Evolutionary conservation across 768 basidiomycete species (phyloP).

Genomic region (Dacryopinax spathularia): DNA sequence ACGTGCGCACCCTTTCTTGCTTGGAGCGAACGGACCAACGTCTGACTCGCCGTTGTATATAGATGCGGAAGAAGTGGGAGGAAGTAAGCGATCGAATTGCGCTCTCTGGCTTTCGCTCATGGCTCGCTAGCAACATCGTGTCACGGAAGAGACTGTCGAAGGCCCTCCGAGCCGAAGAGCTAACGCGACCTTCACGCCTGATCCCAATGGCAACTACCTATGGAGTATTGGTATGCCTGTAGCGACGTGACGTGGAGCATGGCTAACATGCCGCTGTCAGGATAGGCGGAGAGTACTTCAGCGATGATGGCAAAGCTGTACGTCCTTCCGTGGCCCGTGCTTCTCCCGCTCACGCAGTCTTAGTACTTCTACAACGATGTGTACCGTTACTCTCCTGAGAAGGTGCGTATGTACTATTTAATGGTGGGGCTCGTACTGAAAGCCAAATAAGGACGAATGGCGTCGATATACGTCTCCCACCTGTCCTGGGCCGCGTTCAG

Average conservation of each 20-base stretch:
- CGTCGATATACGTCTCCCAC: slow-evolving; percentile 68
- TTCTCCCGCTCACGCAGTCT: neutral
- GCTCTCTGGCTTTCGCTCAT: neutral
- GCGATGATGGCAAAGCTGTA: slow-evolving; percentile 70
- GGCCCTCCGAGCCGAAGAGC: slow-evolving; percentile 73
- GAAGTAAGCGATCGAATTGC: slow-evolving; percentile 27
- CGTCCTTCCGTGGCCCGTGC: slow-evolving; percentile 14
- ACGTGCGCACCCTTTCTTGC: slow-evolving; percentile 32
- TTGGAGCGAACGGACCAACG: neutral
- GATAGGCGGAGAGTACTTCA: slow-evolving; percentile 77
- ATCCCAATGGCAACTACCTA: slow-evolving; percentile 64
- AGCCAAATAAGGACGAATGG: slow-evolving; percentile 62
- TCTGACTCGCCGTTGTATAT: slow-evolving; percentile 14
- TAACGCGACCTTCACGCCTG: slow-evolving; percentile 67
- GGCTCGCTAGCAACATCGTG: slow-evolving; percentile 34
- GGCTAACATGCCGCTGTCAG: slow-evolving; percentile 20
- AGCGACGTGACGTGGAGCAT: slow-evolving; percentile 6
- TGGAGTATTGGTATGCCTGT: slow-evolving; percentile 31
- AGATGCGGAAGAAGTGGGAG: slow-evolving; percentile 77
- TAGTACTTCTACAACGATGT: slow-evolving; percentile 82
- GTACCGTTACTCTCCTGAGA: slow-evolving; percentile 73
- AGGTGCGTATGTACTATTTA: slow-evolving; percentile 40
- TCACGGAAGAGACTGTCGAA: slow-evolving; percentile 72
- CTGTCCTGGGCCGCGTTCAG: slow-evolving; percentile 76
- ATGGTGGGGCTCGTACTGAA: neutral